Base-by-base conservation (phyloP, 2,329 filamentous ascomycete species). In the Eutypella sp. region DNA sequence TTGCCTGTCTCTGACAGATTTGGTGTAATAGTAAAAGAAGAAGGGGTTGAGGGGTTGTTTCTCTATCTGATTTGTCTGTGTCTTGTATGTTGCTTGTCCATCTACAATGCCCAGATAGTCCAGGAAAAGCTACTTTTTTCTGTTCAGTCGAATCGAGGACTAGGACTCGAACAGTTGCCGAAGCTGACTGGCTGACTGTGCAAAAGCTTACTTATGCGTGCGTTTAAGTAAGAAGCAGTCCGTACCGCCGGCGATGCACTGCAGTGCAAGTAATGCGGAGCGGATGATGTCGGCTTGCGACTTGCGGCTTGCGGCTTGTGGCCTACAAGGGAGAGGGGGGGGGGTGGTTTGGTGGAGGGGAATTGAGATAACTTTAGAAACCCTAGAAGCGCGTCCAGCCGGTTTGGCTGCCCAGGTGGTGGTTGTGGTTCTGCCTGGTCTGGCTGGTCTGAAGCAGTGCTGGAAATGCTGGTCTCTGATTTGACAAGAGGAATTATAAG, bases 381-480 rank as follows among this genome's bases (percentile, higher is more conserved):
- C n/a, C n/a, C n/a, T n/a, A n/a, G n/a, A n/a, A n/a, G n/a, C n/a
- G n/a, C n/a, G n/a, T n/a, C n/a, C n/a, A n/a, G n/a, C n/a, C n/a
- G n/a, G n/a, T n/a, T n/a, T n/a, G n/a, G n/a, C n/a, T n/a, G n/a
- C n/a, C n/a, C n/a, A n/a, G n/a, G n/a, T n/a, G n/a, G n/a, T n/a
- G n/a, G n/a, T n/a, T n/a, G n/a, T n/a, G n/a, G n/a, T n/a, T n/a
- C n/a, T n/a, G n/a, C n/a, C n/a, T n/a, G n/a, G n/a, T 39, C 20
- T 13, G 36, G 23, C 36, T 39, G 36, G 36, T n/a, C 19, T 44
- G 40, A 48, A 45, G 40, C 48, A 47, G 47, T 50, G 52, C 53
- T 51, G 53, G 47, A 49, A 54, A 47, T 50, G 52, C 53, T 51
- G 53, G 47, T 49, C 53, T 57, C 53, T 60, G 57, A 57, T 56